Conservation (phyloP, 495 filamentous ascomycete genomes). For the Choiromyces venosus region DNA sequence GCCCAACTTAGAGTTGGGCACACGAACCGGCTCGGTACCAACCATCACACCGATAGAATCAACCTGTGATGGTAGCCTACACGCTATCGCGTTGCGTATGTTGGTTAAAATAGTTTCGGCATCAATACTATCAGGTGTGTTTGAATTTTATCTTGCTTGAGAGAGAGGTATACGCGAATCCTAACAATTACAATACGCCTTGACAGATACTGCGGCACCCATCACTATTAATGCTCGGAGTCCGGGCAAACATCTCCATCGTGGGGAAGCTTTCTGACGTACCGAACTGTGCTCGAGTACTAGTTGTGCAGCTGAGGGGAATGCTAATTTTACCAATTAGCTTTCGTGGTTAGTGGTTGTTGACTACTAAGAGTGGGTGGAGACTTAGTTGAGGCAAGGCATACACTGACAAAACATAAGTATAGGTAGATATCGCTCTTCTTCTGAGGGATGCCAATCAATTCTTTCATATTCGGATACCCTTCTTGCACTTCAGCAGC, state of each 20-base stretch:
- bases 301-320: not conserved
- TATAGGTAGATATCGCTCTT: not conserved
- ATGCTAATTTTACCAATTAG: not conserved
- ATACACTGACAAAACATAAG: not conserved
- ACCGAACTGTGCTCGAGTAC: not conserved
- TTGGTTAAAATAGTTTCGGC: not conserved
- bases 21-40: not conserved
- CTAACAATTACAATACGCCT: not conserved
- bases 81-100: too few species aligned
- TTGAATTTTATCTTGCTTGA: not conserved
- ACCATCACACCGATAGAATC: not conserved
- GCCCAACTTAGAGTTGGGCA: too few species aligned
- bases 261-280: not conserved
- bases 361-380: not conserved
- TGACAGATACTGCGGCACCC: not conserved
- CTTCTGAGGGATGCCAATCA: not conserved
- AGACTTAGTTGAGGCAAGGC: not conserved
- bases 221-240: not conserved
- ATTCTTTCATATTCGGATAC: not conserved
- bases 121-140: not conserved
- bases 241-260: not conserved
- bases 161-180: not conserved
- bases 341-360: not conserved
- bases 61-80: not conserved
- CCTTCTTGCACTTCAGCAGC: not conserved